Conservation (phyloP, 176 grass and related monocot genomes). For the Rhynchospora tenuis region DNA sequence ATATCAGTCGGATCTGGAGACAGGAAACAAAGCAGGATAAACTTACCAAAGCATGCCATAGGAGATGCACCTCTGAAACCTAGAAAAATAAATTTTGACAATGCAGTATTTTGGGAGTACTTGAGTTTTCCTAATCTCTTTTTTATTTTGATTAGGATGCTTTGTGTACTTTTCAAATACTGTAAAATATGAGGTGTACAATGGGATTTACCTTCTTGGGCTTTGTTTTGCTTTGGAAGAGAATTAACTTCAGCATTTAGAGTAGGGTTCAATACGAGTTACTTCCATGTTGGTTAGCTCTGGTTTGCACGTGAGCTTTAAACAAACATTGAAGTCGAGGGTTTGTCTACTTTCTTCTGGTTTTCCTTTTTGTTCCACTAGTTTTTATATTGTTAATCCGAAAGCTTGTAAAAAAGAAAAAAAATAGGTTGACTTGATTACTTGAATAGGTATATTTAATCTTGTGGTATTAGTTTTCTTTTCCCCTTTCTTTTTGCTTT, state of each 20-base stretch:
- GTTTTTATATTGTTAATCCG: not conserved
- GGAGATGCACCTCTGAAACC: slow-evolving; percentile 27
- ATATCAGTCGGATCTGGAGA: slow-evolving; percentile 35
- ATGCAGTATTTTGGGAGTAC: not conserved
- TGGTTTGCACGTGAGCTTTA: not conserved
- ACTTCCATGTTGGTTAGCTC: not conserved
- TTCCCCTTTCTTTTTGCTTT: not conserved
- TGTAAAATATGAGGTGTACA: not conserved
- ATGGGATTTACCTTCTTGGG: not conserved
- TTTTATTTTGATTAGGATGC: not conserved
- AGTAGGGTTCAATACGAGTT: not conserved
- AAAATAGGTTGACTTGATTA: not conserved
- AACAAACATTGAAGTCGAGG: not conserved
- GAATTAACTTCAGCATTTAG: not conserved
- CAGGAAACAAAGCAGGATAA: slow-evolving; percentile 31
- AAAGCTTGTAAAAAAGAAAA: not conserved
- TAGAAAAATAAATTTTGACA: not conserved
- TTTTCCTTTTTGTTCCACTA: not conserved
- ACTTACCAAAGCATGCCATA: slow-evolving; percentile 13
- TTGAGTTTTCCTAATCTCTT: slow-evolving; percentile 1
- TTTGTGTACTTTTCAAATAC: not conserved
- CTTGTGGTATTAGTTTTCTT: not conserved
- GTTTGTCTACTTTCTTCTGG: not conserved
- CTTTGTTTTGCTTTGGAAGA: not conserved
- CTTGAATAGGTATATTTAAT: not conserved